These are phyloP conservation scores for Pyricularia sp. DNA, from an alignment of 2,329 filamentous ascomycete species.

Conservation along the genomic window DNA sequence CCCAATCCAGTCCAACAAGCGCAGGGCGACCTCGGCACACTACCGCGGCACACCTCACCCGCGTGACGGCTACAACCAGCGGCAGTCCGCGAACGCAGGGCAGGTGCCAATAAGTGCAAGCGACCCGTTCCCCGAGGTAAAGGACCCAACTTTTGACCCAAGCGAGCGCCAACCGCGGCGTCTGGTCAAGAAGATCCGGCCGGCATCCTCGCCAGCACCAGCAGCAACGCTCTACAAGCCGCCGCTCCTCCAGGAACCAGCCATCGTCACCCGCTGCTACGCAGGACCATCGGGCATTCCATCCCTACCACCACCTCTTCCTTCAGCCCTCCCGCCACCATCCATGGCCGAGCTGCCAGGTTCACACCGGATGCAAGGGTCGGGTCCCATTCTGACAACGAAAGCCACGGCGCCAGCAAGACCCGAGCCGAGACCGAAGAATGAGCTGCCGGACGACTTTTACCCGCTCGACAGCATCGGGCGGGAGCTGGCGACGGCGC, in stretches of 20 bases:
- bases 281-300: too few species aligned
- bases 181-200: not conserved
- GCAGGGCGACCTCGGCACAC: not conserved
- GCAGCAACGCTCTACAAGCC: not conserved
- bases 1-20: not conserved
- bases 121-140: not conserved
- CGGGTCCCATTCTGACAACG: too few species aligned
- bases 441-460: not conserved
- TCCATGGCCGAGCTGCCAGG: not conserved
- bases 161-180: not conserved
- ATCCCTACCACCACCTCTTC: not conserved
- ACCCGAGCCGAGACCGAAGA: not conserved
- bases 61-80: not conserved
- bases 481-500: not conserved
- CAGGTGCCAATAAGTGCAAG: not conserved
- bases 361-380: not conserved
- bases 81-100: not conserved
- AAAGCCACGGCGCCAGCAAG: too few species aligned
- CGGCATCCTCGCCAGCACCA: not conserved
- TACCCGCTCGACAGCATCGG: not conserved
- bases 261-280: not conserved
- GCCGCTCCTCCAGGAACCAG: not conserved
- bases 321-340: not conserved
- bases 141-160: not conserved
- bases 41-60: not conserved